These are phyloP conservation scores for Boletellus ananiceps DNA, from an alignment of 768 basidiomycete species.

Conservation along the genomic window DNA sequence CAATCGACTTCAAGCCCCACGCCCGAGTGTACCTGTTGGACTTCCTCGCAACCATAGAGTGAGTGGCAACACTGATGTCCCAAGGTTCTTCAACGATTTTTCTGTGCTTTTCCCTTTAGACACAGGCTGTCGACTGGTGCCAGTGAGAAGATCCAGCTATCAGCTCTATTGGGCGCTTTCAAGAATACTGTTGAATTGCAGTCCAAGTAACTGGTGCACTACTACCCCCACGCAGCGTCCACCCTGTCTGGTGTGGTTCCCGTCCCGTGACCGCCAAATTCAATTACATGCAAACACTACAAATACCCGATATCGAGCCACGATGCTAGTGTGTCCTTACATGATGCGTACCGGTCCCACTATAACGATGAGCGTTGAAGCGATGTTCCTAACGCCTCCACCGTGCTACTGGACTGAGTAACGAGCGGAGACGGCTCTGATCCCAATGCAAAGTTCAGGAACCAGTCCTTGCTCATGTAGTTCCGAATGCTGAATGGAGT, in stretches of 20 bases:
- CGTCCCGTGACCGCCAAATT: background rate
- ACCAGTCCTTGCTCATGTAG: constrained; percentile 95
- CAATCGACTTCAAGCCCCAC: constrained; percentile 78
- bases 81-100: background rate
- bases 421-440: constrained; percentile 48
- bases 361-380: constrained; percentile 10
- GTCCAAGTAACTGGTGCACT: constrained; percentile 32
- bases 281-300: background rate
- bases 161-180: constrained; percentile 86
- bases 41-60: constrained; percentile 95
- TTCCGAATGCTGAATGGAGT: constrained; percentile 65
- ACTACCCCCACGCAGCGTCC: background rate
- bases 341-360: background rate
- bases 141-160: constrained; percentile 91
- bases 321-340: background rate
- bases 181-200: constrained; percentile 86
- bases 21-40: constrained; percentile 91
- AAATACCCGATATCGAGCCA: background rate
- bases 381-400: background rate
- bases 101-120: constrained; percentile 39
- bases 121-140: constrained; percentile 90
- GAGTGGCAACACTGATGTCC: constrained; percentile 28
- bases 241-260: background rate
- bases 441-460: constrained; percentile 62
- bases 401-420: background rate